Percentiles rank a stretch among this genome's conserved stretches.
These are phyloP conservation scores for Microbotryum violaceum DNA, from an alignment of 1,284 basidiomycete genomes.

Conservation along the genomic window DNA sequence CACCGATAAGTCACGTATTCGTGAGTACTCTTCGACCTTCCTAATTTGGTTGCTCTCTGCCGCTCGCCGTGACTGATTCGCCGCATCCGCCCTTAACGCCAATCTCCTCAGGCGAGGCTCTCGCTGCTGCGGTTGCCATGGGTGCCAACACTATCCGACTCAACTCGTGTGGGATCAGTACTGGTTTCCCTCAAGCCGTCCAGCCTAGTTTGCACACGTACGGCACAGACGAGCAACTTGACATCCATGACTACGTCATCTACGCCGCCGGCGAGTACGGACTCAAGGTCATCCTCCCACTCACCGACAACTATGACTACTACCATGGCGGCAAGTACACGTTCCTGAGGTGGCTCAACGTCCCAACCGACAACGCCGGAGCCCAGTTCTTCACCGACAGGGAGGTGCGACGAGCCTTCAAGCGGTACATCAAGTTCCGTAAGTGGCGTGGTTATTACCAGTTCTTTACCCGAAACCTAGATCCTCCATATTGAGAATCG, in stretches of 20 bases:
- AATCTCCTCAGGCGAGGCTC: slow-evolving; percentile 7
- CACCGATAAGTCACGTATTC: slow-evolving; percentile 25
- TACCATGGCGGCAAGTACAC: slow-evolving; percentile 13
- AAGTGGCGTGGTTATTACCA: neutral
- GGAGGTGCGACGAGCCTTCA: neutral
- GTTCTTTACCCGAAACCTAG: too few relatives aligned
- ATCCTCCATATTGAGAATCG: too few relatives aligned
- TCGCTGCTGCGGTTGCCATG: slow-evolving; percentile 26
- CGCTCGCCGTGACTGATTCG: too few relatives aligned
- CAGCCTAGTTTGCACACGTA: too few relatives aligned
- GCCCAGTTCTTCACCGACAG: neutral
- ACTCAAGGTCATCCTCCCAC: slow-evolving; percentile 19
- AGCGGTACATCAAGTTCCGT: slow-evolving; percentile 1
- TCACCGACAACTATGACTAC: slow-evolving; percentile 14
- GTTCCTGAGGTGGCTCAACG: slow-evolving; percentile 9
- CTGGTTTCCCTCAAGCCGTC: neutral
- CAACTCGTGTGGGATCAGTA: slow-evolving; percentile 14
- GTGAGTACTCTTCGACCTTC: too few relatives aligned
- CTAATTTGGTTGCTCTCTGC: too few relatives aligned
- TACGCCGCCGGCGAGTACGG: slow-evolving; percentile 23
- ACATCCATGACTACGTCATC: slow-evolving; percentile 15
- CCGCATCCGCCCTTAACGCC: too few relatives aligned
- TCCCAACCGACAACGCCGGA: neutral
- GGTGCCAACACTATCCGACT: slow-evolving; percentile 18
- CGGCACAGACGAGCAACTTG: neutral